These are phyloP conservation scores for Lodderomyces parapsilosis DNA, from an alignment of 1,139 yeast species.

Conservation along the genomic window DNA sequence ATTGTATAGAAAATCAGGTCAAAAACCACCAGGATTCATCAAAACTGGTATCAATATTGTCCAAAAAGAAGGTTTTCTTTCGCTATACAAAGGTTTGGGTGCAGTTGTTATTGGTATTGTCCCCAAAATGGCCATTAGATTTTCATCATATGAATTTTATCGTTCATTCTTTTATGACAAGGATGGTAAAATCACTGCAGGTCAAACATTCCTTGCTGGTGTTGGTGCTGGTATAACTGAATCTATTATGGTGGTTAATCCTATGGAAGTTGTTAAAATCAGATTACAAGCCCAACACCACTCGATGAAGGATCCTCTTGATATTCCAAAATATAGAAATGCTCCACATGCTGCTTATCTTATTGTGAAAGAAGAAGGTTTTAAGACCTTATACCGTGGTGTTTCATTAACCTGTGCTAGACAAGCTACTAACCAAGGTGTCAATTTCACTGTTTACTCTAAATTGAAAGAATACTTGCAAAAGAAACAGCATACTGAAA, in stretches of 20 bases:
- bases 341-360: constrained; percentile 90
- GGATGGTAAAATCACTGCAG: constrained; percentile 70
- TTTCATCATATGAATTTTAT: constrained; percentile 89
- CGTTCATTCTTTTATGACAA: constrained; percentile 64
- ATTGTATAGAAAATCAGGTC: constrained; percentile 62
- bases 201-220: constrained; percentile 82
- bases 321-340: constrained; percentile 81
- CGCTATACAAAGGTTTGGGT: constrained; percentile 92
- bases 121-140: constrained; percentile 97
- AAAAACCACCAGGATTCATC: constrained; percentile 81
- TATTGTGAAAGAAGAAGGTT: constrained; percentile 88
- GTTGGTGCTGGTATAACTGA: constrained; percentile 98
- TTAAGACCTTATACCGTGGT: constrained; percentile 87
- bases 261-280: constrained; percentile 96
- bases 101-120: constrained; percentile 97
- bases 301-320: constrained; percentile 80
- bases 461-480: constrained; percentile 73
- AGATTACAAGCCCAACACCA: constrained; percentile 95
- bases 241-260: constrained; percentile 91
- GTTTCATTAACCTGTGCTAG: constrained; percentile 95
- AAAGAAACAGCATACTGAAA: constrained; percentile 60
- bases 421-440: constrained; percentile 98
- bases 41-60: constrained; percentile 79
- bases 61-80: constrained; percentile 76
- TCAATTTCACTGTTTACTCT: constrained; percentile 93